Evolutionary conservation across 2,329 filamentous ascomycete genomes (phyloP), one percentile per base, ranked within the genome.

Genomic region (Neoscytalidium dimidiatum): DNA sequence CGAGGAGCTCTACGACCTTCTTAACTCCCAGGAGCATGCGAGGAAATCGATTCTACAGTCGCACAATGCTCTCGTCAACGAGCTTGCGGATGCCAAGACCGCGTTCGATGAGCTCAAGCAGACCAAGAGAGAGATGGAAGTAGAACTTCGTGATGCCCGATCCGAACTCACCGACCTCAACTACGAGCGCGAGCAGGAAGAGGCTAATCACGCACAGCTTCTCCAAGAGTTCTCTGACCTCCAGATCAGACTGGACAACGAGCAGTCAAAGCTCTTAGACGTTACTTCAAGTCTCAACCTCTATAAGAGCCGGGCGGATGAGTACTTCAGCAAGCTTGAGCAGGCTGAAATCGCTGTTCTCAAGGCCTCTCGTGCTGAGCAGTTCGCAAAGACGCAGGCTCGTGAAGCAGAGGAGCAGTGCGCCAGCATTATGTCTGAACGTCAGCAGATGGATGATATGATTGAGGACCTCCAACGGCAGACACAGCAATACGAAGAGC

Each of bases 301-400:
- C 67, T 99, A 98, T 84, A 97, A 96, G 84, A 88, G 87, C 68
- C 89, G 94, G 48, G 91, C 94, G 3, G 93, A 98, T 73, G 94
- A 98, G 75, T 98, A 99, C 78, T 99, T 97, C 79, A 91, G 88
- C 82, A 97, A 97, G 79, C 87, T 99, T 21, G 94, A 99, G 77
- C 94, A 98, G 75, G 95, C 95, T 17, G 94, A 99, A 77, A 96
- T 98, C 69, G 89, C 94, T 0, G 94, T 98, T 19, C 86, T 99
- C 68, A 97, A 97, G 77, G 94, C 94, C 17, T 90, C 86, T 66
- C 88, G 94, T 26, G 94, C 95, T 0, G 94, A 98, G 78, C 92
- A 97, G 71, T 97, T 98, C 75, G 94, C 94, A 64, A 96, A 92
- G 78, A 85, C 91, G 0, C 94, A 97, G 75, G 91, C 92, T 9